Conservation (phyloP, 805 yeast genomes). For the Candida piceae region DNA sequence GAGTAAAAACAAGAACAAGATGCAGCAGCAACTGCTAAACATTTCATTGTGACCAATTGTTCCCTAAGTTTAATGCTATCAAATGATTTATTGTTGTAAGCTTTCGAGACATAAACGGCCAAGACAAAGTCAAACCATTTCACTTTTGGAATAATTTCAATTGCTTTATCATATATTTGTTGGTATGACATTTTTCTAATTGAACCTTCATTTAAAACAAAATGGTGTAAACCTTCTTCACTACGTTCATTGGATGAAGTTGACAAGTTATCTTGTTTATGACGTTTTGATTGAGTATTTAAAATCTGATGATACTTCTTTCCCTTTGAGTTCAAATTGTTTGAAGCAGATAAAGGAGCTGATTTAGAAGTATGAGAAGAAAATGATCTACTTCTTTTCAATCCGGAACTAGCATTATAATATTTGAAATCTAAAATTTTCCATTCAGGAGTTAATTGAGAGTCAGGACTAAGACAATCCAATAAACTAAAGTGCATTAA, state of each 20-base stretch:
- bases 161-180: constrained; percentile 61
- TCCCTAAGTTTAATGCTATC: constrained; percentile 53
- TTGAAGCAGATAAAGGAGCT: no score
- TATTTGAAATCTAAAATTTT: constrained; percentile 49
- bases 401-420: constrained; percentile 30
- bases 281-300: constrained; percentile 19
- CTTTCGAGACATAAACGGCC: constrained; percentile 61
- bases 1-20: constrained; percentile 53
- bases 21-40: constrained; percentile 61
- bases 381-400: constrained; percentile 1
- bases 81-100: constrained; percentile 52
- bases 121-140: constrained; percentile 59
- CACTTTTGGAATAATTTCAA: constrained; percentile 53
- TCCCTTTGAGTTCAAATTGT: constrained; percentile 16
- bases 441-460: constrained; percentile 51
- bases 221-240: constrained; percentile 46
- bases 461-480: constrained; percentile 28
- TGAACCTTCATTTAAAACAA: constrained; percentile 49
- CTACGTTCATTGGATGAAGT: constrained; percentile 8
- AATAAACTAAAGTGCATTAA: constrained; percentile 22
- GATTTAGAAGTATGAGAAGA: no score
- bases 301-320: constrained; percentile 15
- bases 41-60: constrained; percentile 56
- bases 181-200: constrained; percentile 50
- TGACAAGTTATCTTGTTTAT: constrained; percentile 12